phyloP scores from a whole-genome alignment of 768 basidiomycete genomes.

The Termitomyces sp. region DNA sequence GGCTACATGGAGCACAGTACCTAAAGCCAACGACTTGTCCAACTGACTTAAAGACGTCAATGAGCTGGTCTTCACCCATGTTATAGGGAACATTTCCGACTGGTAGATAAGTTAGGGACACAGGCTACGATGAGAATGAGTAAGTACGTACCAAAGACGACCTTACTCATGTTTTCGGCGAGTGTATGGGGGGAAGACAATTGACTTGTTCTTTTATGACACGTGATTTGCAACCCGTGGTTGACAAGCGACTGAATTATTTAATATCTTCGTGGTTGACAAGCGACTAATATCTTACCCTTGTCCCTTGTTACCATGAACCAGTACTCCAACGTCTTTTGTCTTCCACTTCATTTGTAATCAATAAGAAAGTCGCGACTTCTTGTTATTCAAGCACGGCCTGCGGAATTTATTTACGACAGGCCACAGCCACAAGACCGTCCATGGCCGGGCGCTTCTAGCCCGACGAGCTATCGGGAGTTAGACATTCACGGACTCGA shows the following conservation, averaged over 20 bases:
- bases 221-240: neutral
- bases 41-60: conserved; percentile 84
- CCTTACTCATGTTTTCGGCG: conserved; percentile 51
- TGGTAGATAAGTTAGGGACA: conserved; percentile 19
- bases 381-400: neutral
- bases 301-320: too few species aligned
- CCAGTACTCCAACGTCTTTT: neutral
- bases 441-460: neutral
- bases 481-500: too few species aligned
- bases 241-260: too few species aligned
- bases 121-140: neutral
- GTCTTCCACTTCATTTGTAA: neutral
- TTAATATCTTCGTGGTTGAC: too few species aligned
- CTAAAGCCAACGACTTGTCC: conserved; percentile 88
- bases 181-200: too few species aligned
- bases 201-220: too few species aligned
- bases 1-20: conserved; percentile 29
- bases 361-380: neutral
- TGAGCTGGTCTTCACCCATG: conserved; percentile 85
- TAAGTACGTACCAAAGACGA: conserved; percentile 56
- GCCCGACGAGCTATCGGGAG: too few species aligned
- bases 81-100: conserved; percentile 91
- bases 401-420: neutral
- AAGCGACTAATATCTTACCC: too few species aligned
- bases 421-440: neutral